Evolutionary conservation across 768 basidiomycete genomes (phyloP).

Genomic region (Rhodotorula graminis): DNA sequence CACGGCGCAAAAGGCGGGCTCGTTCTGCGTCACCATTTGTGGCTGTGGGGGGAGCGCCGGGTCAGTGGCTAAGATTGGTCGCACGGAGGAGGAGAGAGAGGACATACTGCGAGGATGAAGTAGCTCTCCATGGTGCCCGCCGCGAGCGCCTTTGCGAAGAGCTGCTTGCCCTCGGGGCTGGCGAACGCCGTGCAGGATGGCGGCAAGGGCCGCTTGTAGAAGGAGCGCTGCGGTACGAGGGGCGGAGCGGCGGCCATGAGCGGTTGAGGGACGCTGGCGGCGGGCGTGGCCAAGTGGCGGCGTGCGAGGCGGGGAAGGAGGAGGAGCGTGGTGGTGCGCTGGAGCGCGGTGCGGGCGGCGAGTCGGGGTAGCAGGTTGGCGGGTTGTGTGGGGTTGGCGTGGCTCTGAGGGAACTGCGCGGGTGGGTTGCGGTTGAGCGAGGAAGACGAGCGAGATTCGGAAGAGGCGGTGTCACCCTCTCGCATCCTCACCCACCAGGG

Average conservation of each 20-base stretch:
- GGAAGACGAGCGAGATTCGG: too few species aligned
- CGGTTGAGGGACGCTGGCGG: too few species aligned
- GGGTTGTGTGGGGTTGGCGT: background rate
- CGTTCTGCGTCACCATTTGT: conserved; percentile 32
- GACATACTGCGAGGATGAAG: conserved; percentile 33
- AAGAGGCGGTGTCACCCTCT: too few species aligned
- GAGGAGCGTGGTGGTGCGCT: background rate
- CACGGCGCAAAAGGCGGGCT: conserved; percentile 39
- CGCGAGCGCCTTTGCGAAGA: conserved; percentile 28
- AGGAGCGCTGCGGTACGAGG: conserved; percentile 17
- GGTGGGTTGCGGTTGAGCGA: too few species aligned
- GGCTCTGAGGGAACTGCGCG: too few species aligned
- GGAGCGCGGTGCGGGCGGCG: background rate
- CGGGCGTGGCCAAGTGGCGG: too few species aligned
- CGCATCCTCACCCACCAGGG: too few species aligned
- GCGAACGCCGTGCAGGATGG: conserved; percentile 32
- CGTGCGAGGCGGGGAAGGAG: background rate
- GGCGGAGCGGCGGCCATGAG: background rate
- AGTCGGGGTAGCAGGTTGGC: background rate
- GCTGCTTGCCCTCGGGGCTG: conserved; percentile 18
- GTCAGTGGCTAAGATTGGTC: background rate
- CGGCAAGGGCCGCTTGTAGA: conserved; percentile 41
- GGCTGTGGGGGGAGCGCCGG: background rate
- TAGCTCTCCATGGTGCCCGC: conserved; percentile 38
- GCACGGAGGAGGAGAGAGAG: too few species aligned